Evolutionary conservation across 2,329 filamentous ascomycete species (phyloP).

Genomic region (Harringtonia aguacate): DNA sequence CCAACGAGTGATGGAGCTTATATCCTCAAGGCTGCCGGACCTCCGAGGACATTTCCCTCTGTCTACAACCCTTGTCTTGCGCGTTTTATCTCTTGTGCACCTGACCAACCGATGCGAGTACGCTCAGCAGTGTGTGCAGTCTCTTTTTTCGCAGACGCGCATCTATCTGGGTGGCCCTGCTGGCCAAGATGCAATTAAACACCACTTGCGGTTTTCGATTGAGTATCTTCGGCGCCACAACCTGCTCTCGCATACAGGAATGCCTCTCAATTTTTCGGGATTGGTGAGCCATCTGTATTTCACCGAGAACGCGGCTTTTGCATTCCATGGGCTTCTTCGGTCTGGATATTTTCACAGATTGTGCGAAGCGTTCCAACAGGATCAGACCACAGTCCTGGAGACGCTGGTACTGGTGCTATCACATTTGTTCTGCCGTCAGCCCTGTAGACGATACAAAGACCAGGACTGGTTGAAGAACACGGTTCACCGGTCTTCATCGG

Average conservation of each 20-base stretch:
- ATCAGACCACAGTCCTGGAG: slow-evolving; percentile 38
- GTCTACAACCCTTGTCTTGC: slow-evolving; percentile 60
- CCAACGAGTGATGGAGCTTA: slow-evolving; percentile 54
- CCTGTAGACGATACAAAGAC: slow-evolving; percentile 32
- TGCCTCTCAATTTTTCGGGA: slow-evolving; percentile 62
- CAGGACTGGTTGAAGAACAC: slow-evolving; percentile 33
- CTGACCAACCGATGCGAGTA: slow-evolving; percentile 54
- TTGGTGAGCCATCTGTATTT: slow-evolving; percentile 65
- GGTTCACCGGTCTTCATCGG: slow-evolving; percentile 47
- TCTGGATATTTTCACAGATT: slow-evolving; percentile 57
- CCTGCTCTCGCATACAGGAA: slow-evolving; percentile 49
- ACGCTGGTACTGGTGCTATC: slow-evolving; percentile 57
- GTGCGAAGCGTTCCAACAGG: slow-evolving; percentile 43
- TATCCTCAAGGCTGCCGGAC: slow-evolving; percentile 63
- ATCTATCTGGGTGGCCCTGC: slow-evolving; percentile 61
- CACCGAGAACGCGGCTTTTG: slow-evolving; percentile 64
- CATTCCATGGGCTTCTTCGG: slow-evolving; percentile 64
- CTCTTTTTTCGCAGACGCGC: slow-evolving; percentile 57
- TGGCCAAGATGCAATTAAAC: slow-evolving; percentile 57
- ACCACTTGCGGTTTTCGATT: slow-evolving; percentile 71
- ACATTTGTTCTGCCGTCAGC: slow-evolving; percentile 57
- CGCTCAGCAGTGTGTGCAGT: slow-evolving; percentile 50
- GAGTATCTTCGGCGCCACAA: slow-evolving; percentile 64
- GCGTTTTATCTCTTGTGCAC: slow-evolving; percentile 56
- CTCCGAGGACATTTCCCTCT: slow-evolving; percentile 70